A percentile compares a stretch with the other conserved stretches of the same genome.
phyloP scores from a whole-genome alignment of 2,329 filamentous ascomycete genomes.

The Botryotinia convoluta region DNA sequence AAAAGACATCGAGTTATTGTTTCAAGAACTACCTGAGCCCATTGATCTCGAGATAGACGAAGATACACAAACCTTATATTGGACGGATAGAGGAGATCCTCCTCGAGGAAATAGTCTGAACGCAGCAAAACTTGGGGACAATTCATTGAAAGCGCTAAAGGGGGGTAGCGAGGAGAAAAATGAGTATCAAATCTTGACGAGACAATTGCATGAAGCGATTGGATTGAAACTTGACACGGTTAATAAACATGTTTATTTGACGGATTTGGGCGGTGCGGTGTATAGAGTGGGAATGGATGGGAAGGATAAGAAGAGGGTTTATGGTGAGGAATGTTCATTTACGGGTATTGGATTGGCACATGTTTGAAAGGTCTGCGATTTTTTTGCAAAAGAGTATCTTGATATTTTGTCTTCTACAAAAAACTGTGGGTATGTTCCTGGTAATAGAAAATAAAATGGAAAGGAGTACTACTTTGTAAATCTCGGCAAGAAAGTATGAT shows the following conservation, averaged over 20 bases:
- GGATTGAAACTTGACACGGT: conserved; percentile 44
- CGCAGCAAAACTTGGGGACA: conserved; percentile 30
- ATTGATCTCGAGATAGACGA: conserved; percentile 57
- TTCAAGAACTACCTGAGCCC: conserved; percentile 52
- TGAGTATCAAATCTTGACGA: conserved; percentile 33
- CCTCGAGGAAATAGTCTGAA: conserved; percentile 55
- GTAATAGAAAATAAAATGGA: neutral
- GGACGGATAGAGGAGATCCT: conserved; percentile 59
- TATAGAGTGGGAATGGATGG: conserved; percentile 41
- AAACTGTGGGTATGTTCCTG: neutral
- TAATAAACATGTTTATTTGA: conserved; percentile 41
- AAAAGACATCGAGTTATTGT: conserved; percentile 26
- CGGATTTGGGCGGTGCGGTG: conserved; percentile 43
- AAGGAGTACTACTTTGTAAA: neutral
- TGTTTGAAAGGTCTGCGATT: neutral
- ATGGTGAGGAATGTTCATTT: conserved; percentile 21
- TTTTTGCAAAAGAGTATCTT: no score
- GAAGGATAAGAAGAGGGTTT: conserved; percentile 25
- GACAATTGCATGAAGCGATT: conserved; percentile 48
- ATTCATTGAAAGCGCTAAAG: neutral
- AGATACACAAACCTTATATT: conserved; percentile 48
- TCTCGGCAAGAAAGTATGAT: neutral
- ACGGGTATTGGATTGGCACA: conserved; percentile 13
- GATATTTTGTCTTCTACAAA: neutral
- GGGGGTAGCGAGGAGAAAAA: conserved; percentile 15